Evolutionary conservation across 2,329 filamentous ascomycete species (phyloP), one percentile per base, ranked within the genome.

Genomic region (Pyrenochaeta sp.): DNA sequence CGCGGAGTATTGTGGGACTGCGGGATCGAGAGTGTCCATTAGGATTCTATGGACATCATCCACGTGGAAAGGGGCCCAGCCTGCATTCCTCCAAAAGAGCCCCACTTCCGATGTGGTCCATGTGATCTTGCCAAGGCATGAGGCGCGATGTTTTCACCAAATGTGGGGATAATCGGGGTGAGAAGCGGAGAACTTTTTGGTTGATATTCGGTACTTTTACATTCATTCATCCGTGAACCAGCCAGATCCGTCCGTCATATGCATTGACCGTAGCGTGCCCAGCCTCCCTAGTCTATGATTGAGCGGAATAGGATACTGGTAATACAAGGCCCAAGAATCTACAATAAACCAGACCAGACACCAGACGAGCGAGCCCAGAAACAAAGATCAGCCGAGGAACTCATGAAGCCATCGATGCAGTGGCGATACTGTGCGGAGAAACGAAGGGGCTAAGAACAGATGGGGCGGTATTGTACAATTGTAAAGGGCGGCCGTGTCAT

Each of bases 101-200:
- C 9, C 23, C 23, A 9, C 23, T 27, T 27, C 23, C 23, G 9
- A 5, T 27, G 23, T 27, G 23, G 23, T 5, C 4, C 9, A 27
- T 27, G 9, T 27, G 23, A 27, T 27, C 23, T 9, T 27, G 23
- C 23, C 4, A 27, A 27, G 9, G 4, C 23, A 27, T 5, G 9
- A 4, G 9, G 23, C 23, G 23, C 23, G 4, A 27, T 27, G 9
- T 27, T 27, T 27, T 27, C 9, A 27, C 23, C 23, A 27, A 27
- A 27, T 27, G 23, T 9, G 9, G 23, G n/a, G 23, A 5, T 27
- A 27, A 27, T 27, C 23, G n/a, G 10, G 21, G 36, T 56, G 27
- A 43, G 18, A 58, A 58, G 55, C 45, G 55, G 54, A 58, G 55
- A 51, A 37, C 36, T 46, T 56, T 53, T 43, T 30, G 3, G 17